Evolutionary conservation across 1,139 yeast genomes (phyloP).

Genomic region (Magnusiomyces tetraspermus): DNA sequence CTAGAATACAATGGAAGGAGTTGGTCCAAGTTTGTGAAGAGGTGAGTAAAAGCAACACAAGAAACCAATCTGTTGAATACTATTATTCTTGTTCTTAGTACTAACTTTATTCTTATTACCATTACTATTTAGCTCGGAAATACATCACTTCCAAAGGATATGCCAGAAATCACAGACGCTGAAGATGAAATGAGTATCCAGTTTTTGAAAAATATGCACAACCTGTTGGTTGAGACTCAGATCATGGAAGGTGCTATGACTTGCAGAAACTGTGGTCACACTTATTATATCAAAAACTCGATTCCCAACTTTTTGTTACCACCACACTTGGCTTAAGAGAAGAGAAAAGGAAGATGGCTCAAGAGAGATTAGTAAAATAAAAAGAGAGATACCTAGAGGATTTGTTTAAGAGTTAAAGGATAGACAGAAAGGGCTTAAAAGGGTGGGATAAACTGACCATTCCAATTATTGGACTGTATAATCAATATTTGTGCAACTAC

Average conservation of each 20-base stretch:
- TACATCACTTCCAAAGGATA: conserved; percentile 48
- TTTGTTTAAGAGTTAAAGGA: too few relatives aligned
- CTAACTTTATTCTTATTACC: background rate
- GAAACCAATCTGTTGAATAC: conserved; percentile 20
- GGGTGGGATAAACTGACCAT: too few relatives aligned
- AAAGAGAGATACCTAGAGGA: too few relatives aligned
- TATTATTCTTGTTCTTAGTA: conserved; percentile 31
- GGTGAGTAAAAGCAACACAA: too few relatives aligned
- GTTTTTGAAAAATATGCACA: conserved; percentile 65
- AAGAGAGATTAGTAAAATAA: too few relatives aligned
- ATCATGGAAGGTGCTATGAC: conserved; percentile 82
- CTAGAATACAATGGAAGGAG: conserved; percentile 84
- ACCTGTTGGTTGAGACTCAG: conserved; percentile 67
- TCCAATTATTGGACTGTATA: too few relatives aligned
- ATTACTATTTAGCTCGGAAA: conserved; percentile 61
- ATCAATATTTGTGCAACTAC: too few relatives aligned
- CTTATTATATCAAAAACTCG: conserved; percentile 82
- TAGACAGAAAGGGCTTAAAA: too few relatives aligned
- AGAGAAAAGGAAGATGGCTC: too few relatives aligned
- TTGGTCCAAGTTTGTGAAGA: conserved; percentile 66
- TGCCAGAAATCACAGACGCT: conserved; percentile 51
- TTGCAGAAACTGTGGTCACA: conserved; percentile 78
- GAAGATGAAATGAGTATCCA: conserved; percentile 47
- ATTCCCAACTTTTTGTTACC: conserved; percentile 92
- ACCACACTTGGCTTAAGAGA: conserved; percentile 59